phyloP scores from a whole-genome alignment of 192 early-diverging fungal genomes.

The Coemansia sp. region DNA sequence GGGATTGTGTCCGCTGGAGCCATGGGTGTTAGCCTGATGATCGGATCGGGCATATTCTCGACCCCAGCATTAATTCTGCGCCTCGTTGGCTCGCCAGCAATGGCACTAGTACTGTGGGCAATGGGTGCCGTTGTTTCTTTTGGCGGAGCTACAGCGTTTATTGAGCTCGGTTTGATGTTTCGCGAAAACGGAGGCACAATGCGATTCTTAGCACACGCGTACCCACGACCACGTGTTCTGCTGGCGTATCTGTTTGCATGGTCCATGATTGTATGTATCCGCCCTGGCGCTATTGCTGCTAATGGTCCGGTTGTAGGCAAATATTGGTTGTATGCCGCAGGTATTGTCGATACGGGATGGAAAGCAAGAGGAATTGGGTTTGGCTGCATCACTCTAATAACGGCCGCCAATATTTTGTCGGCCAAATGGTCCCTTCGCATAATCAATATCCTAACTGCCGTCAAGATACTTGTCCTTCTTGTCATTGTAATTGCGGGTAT shows the following conservation, averaged over 20 bases:
- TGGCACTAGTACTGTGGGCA: conserved; percentile 74
- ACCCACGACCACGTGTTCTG: conserved; percentile 49
- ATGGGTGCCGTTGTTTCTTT: conserved; percentile 72
- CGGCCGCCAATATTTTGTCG: conserved; percentile 65
- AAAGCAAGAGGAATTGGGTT: conserved; percentile 56
- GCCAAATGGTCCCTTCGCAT: conserved; percentile 63
- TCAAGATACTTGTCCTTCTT: conserved; percentile 68
- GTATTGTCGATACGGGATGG: conserved; percentile 38
- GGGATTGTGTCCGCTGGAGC: conserved; percentile 62
- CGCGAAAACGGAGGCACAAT: conserved; percentile 86
- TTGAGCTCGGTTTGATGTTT: conserved; percentile 86
- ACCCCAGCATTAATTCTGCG: conserved; percentile 71
- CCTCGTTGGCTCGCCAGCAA: conserved; percentile 63
- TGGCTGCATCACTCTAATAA: conserved; percentile 58
- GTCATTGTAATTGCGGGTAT: conserved; percentile 68
- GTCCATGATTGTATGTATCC: conserved; percentile 54
- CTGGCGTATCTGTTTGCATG: conserved; percentile 57
- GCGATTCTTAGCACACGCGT: conserved; percentile 77
- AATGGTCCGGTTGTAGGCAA: conserved; percentile 55
- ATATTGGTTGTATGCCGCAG: conserved; percentile 56
- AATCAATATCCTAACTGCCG: conserved; percentile 67
- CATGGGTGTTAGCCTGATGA: conserved; percentile 72
- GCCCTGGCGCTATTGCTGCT: conserved; percentile 54
- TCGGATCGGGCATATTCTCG: conserved; percentile 79
- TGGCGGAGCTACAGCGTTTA: conserved; percentile 81